phyloP scores from a whole-genome alignment of 495 filamentous ascomycete species.

The Penicillium angulare region DNA sequence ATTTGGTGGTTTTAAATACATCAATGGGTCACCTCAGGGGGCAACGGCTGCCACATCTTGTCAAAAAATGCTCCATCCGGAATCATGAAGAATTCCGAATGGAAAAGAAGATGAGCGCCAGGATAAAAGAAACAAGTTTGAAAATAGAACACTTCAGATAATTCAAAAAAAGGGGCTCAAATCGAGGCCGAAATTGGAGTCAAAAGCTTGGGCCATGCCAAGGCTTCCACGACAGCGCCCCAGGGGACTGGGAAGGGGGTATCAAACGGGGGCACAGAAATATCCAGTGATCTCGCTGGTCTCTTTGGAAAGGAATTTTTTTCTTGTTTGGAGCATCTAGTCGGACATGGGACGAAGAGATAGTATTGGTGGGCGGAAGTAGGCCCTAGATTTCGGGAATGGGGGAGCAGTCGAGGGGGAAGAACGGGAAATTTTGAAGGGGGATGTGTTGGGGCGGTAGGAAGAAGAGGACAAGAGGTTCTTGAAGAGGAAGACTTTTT shows the following conservation, averaged over 20 bases:
- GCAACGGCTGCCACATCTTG: slow-evolving; percentile 44
- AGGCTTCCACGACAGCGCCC: slow-evolving; percentile 1
- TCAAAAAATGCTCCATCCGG: slow-evolving; percentile 2
- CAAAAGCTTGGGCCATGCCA: slow-evolving; percentile 8
- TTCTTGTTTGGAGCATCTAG: slow-evolving; percentile 33
- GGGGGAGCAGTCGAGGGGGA: slow-evolving; percentile 5
- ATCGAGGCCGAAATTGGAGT: slow-evolving; percentile 1
- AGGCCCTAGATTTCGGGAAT: slow-evolving; percentile 20
- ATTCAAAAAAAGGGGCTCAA: slow-evolving; percentile 3
- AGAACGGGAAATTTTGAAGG: slow-evolving; percentile 2
- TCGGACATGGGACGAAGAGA: slow-evolving; percentile 17
- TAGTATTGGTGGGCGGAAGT: slow-evolving; percentile 23
- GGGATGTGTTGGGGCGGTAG: not conserved
- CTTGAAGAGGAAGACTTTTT: slow-evolving; percentile 6
- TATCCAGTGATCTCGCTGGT: slow-evolving; percentile 19
- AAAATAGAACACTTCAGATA: slow-evolving; percentile 9
- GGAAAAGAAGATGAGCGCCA: slow-evolving; percentile 40
- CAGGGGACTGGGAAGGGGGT: slow-evolving; percentile 17
- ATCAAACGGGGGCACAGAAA: slow-evolving; percentile 26
- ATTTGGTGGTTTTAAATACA: slow-evolving; percentile 8
- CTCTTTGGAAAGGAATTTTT: slow-evolving; percentile 21
- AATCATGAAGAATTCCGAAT: too few relatives aligned
- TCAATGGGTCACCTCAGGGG: slow-evolving; percentile 23
- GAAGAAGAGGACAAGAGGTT: not conserved
- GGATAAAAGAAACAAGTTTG: slow-evolving; percentile 17